Percentiles rank a stretch among this genome's conserved stretches.
Evolutionary conservation across 2,329 filamentous ascomycete species (phyloP).

Genomic region (Chrysosporium queenslandicum): DNA sequence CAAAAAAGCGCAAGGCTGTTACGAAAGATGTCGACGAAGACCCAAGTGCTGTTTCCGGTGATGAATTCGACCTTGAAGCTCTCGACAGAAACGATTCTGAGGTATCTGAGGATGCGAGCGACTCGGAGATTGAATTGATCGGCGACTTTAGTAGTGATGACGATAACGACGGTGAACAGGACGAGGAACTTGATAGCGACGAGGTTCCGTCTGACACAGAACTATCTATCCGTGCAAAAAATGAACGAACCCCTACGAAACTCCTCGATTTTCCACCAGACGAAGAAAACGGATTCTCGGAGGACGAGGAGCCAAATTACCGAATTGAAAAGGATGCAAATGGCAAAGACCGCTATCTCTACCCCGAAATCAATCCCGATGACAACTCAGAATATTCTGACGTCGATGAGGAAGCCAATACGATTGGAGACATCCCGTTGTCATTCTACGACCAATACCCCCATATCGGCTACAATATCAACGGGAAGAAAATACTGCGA

Average conservation of each 20-base stretch:
- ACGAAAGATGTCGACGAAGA: constrained; percentile 44
- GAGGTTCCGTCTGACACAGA: constrained; percentile 40
- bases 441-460: constrained; percentile 96
- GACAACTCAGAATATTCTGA: constrained; percentile 96
- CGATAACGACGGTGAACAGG: constrained; percentile 26
- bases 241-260: constrained; percentile 28
- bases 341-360: constrained; percentile 80
- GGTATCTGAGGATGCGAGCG: constrained; percentile 31
- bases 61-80: constrained; percentile 45
- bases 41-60: constrained; percentile 47
- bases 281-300: constrained; percentile 28
- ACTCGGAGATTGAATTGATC: constrained; percentile 46
- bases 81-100: constrained; percentile 36
- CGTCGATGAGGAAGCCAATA: constrained; percentile 67
- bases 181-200: constrained; percentile 39
- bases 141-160: constrained; percentile 44
- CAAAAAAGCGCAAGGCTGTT: constrained; percentile 57
- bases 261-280: constrained; percentile 14
- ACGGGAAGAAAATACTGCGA: constrained; percentile 95
- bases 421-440: constrained; percentile 87
- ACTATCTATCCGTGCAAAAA: constrained; percentile 33
- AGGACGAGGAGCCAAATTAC: constrained; percentile 42
- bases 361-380: constrained; percentile 83
- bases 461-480: constrained; percentile 97
- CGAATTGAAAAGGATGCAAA: constrained; percentile 70